phyloP scores from a whole-genome alignment of 2,329 filamentous ascomycete genomes.

The Fusarium haematococcum region DNA sequence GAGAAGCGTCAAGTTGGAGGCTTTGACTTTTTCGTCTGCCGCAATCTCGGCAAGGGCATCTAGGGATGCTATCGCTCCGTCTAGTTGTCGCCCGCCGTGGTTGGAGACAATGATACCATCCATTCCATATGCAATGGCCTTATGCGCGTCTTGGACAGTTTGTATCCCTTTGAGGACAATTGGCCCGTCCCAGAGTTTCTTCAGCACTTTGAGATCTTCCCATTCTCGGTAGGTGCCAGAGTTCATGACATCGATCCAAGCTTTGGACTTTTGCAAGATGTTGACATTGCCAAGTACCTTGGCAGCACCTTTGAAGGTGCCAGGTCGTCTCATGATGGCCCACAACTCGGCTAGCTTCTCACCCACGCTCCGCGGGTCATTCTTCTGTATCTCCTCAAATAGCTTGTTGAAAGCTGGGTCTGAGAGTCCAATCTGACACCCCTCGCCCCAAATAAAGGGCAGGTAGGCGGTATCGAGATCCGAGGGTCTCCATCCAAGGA shows the following conservation, averaged over 20 bases:
- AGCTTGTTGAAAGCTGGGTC: conserved; percentile 70
- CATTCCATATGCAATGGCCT: conserved; percentile 52
- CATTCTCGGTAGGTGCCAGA: conserved; percentile 65
- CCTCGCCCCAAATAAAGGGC: conserved; percentile 69
- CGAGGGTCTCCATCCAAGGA: conserved; percentile 74
- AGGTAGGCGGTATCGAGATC: conserved; percentile 74
- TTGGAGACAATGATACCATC: conserved; percentile 57
- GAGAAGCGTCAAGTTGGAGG: conserved; percentile 62
- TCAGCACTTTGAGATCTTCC: conserved; percentile 70
- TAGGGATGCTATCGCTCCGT: conserved; percentile 61
- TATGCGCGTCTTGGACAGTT: conserved; percentile 54
- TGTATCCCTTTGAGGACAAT: conserved; percentile 57
- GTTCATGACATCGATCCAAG: conserved; percentile 41
- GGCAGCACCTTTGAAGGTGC: conserved; percentile 37
- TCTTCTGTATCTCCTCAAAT: conserved; percentile 32
- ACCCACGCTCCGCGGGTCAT: conserved; percentile 19
- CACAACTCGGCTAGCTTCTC: conserved; percentile 35
- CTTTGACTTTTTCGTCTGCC: conserved; percentile 61
- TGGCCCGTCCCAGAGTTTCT: conserved; percentile 69
- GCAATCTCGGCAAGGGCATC: conserved; percentile 62
- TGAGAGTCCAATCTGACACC: conserved; percentile 71
- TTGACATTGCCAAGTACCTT: conserved; percentile 29
- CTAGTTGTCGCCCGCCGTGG: conserved; percentile 57
- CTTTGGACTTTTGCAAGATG: conserved; percentile 31
- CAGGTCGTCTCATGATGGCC: conserved; percentile 34